Conservation (phyloP, 1,139 yeast species). For the Nakaseomyces glabratus region DNA sequence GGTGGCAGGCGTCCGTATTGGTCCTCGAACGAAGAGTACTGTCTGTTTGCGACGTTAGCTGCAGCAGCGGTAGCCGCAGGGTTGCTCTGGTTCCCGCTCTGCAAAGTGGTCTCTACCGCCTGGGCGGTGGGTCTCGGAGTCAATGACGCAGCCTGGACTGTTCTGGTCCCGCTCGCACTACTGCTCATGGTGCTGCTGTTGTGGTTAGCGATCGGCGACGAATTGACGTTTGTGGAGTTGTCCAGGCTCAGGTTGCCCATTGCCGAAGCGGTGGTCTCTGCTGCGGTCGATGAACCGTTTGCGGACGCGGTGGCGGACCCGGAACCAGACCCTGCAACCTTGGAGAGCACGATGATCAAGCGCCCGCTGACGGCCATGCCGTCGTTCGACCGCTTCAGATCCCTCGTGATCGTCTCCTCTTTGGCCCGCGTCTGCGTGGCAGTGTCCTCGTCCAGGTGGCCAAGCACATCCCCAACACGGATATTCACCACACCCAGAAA, state of each 20-base stretch:
- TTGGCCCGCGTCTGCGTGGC: slow-evolving; percentile 30
- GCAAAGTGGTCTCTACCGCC: slow-evolving; percentile 25
- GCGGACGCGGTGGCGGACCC: slow-evolving; percentile 12
- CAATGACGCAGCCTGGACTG: slow-evolving; percentile 9
- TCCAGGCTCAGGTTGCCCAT: slow-evolving; percentile 7
- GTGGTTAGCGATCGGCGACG: slow-evolving; percentile 6
- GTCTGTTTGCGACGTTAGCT: slow-evolving; percentile 36
- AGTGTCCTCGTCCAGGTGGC: slow-evolving; percentile 37
- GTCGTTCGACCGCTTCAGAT: slow-evolving; percentile 84
- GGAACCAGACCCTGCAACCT: slow-evolving; percentile 11
- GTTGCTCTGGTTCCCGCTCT: slow-evolving; percentile 17
- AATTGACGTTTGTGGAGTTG: not conserved
- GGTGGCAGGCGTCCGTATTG: slow-evolving; percentile 94
- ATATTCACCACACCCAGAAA: slow-evolving; percentile 93
- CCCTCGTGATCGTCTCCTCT: slow-evolving; percentile 88
- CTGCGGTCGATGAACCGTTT: slow-evolving; percentile 16
- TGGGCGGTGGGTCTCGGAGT: slow-evolving; percentile 21
- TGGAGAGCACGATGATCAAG: slow-evolving; percentile 64
- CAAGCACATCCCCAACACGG: slow-evolving; percentile 81
- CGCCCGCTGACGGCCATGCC: slow-evolving; percentile 88
- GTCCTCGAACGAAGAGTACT: slow-evolving; percentile 88
- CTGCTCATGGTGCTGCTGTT: slow-evolving; percentile 5
- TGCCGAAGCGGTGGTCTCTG: slow-evolving; percentile 10
- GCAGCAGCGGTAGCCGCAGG: slow-evolving; percentile 19
- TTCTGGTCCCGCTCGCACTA: slow-evolving; percentile 9